Conservation (phyloP, 768 basidiomycete species). For the Lyophyllum atratum region DNA sequence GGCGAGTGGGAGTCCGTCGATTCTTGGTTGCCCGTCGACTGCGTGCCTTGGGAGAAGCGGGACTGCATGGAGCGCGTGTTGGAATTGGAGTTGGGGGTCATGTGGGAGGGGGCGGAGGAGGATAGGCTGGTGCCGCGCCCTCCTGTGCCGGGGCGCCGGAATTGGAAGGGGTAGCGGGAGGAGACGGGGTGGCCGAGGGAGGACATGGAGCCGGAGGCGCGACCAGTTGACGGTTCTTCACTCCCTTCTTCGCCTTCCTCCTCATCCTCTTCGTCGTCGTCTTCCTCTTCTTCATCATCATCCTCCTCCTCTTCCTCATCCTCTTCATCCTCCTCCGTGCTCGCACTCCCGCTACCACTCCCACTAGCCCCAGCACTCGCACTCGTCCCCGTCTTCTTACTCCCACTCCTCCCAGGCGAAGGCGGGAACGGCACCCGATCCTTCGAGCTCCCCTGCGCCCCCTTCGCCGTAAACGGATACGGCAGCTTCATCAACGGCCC, state of each 20-base stretch:
- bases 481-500: slow-evolving; percentile 54
- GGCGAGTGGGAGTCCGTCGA: slow-evolving; percentile 63
- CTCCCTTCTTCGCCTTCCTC: slow-evolving; percentile 45
- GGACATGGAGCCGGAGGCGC: slow-evolving; percentile 82
- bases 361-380: slow-evolving; percentile 22
- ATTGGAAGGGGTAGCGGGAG: slow-evolving; percentile 71
- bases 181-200: slow-evolving; percentile 77
- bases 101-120: slow-evolving; percentile 41
- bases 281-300: slow-evolving; percentile 27
- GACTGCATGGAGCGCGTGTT: slow-evolving; percentile 36
- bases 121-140: slow-evolving; percentile 43
- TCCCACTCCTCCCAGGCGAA: slow-evolving; percentile 43
- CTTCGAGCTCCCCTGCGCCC: slow-evolving; percentile 60
- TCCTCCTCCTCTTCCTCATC: slow-evolving; percentile 28
- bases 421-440: slow-evolving; percentile 79
- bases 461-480: slow-evolving; percentile 71
- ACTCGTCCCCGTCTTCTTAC: slow-evolving; percentile 23
- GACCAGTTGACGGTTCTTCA: slow-evolving; percentile 57
- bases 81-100: slow-evolving; percentile 32
- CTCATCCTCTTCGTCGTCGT: slow-evolving; percentile 29
- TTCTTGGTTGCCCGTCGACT: slow-evolving; percentile 65
- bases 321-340: slow-evolving; percentile 28
- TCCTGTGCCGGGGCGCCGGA: slow-evolving; percentile 43
- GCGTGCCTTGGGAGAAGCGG: slow-evolving; percentile 44
- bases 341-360: slow-evolving; percentile 28